A percentile compares a stretch with the other conserved stretches of the same genome.
Conservation (phyloP, 495 filamentous ascomycete genomes). For the Elasticomyces elasticus region DNA sequence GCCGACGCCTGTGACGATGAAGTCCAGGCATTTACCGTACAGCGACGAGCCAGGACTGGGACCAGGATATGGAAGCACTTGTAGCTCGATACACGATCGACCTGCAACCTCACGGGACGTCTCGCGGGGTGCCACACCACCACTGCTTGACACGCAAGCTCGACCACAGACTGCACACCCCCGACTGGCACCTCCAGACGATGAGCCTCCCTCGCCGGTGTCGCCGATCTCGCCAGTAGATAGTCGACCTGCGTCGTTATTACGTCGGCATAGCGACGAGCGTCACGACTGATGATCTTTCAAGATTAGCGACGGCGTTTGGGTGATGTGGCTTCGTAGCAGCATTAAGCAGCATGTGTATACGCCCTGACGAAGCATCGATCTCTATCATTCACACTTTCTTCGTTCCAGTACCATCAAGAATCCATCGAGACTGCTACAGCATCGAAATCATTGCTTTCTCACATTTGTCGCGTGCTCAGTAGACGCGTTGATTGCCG, state of each 20-base stretch:
- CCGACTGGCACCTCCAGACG: background rate
- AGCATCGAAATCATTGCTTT: too few relatives aligned
- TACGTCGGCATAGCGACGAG: background rate
- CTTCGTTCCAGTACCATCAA: too few relatives aligned
- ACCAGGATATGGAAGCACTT: background rate
- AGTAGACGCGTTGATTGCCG: too few relatives aligned
- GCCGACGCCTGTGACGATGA: background rate
- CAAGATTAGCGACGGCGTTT: background rate
- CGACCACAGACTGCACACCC: background rate
- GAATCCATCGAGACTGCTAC: too few relatives aligned
- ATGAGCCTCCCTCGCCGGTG: conserved; percentile 4
- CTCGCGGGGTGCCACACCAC: background rate
- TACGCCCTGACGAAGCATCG: too few relatives aligned
- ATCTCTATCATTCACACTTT: too few relatives aligned
- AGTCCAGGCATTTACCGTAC: background rate
- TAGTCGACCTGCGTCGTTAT: conserved; percentile 3
- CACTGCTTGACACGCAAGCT: background rate
- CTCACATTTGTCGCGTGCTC: too few relatives aligned
- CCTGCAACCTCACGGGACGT: conserved; percentile 2
- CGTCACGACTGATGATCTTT: background rate
- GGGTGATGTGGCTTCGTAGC: background rate
- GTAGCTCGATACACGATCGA: background rate
- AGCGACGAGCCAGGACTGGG: background rate
- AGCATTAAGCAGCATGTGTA: background rate
- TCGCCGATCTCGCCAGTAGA: conserved; percentile 6